Evolutionary conservation across 2,329 filamentous ascomycete species (phyloP).

Genomic region (Alternaria sp.): DNA sequence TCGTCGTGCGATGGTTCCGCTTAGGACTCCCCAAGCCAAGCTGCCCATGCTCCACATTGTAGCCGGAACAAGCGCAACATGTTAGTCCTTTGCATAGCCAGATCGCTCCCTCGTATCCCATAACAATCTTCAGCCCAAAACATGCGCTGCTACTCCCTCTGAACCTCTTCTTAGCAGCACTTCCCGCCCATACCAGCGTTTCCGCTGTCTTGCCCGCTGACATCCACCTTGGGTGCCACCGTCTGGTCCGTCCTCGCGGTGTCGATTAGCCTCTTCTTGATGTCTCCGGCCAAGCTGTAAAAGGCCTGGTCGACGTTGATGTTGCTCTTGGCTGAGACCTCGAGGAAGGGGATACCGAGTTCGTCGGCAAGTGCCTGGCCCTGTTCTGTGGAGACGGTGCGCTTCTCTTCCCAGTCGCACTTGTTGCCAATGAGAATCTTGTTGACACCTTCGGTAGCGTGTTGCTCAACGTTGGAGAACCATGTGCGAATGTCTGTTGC

Average conservation of each 20-base stretch:
- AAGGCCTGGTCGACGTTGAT: conserved; percentile 99
- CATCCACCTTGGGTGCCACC: conserved; percentile 43
- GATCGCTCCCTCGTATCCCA: neutral
- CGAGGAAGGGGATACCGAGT: conserved; percentile 96
- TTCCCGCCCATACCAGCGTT: conserved; percentile 49
- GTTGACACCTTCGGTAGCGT: conserved; percentile 98
- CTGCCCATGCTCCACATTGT: neutral
- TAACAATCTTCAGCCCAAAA: conserved; percentile 6
- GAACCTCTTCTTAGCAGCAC: conserved; percentile 44
- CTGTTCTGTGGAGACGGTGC: conserved; percentile 89
- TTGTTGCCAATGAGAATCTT: conserved; percentile 99
- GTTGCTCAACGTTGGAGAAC: conserved; percentile 99
- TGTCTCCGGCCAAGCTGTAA: conserved; percentile 91
- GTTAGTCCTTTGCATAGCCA: conserved; percentile 2
- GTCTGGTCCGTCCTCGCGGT: conserved; percentile 75
- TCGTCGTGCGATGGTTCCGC: conserved; percentile 14
- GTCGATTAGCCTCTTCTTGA: conserved; percentile 98
- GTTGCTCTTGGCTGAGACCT: conserved; percentile 98
- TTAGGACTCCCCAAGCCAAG: neutral
- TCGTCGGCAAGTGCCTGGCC: conserved; percentile 94
- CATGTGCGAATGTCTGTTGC: conserved; percentile 91
- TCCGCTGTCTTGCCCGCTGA: conserved; percentile 39
- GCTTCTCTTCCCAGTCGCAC: conserved; percentile 99
- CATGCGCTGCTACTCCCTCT: neutral
- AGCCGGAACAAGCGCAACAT: conserved; percentile 13